Conservation (phyloP, 1,284 basidiomycete genomes). For the Malassezia sp. region DNA sequence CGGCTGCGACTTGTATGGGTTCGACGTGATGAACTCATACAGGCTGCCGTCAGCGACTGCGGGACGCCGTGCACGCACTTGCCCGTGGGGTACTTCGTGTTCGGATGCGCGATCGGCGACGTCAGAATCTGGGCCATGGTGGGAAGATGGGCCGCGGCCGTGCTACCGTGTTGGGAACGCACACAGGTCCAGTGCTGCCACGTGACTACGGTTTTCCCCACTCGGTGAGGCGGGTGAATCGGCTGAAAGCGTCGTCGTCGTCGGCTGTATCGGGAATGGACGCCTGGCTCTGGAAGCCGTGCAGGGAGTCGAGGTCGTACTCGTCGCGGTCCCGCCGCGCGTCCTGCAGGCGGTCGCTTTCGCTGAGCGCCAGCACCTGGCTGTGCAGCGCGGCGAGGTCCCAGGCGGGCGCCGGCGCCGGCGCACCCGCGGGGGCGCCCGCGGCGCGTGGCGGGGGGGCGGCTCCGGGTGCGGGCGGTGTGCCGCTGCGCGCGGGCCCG, state of each 20-base stretch:
- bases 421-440: no score
- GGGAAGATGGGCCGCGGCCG: no score
- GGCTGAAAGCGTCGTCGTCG: constrained; percentile 18
- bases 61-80: constrained; percentile 5
- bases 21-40: constrained; percentile 9
- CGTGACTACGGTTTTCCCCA: no score
- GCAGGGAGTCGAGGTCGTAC: constrained; percentile 24
- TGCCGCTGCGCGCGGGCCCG: constrained; percentile 5
- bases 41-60: neutral
- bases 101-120: neutral
- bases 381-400: neutral
- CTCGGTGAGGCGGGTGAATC: no score
- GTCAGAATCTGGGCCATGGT: constrained; percentile 4
- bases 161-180: neutral
- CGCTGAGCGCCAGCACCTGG: neutral
- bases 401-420: neutral
- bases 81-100: neutral
- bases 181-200: no score
- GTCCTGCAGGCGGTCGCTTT: constrained; percentile 4
- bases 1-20: neutral
- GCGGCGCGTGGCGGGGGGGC: no score
- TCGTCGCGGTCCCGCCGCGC: neutral
- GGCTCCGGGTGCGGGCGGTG: no score
- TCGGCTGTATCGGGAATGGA: constrained; percentile 13
- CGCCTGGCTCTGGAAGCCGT: constrained; percentile 34